A percentile compares a stretch with the other conserved stretches of the same genome.
phyloP scores from a whole-genome alignment of 2,329 filamentous ascomycete genomes.

The Exophiala viscosa region DNA sequence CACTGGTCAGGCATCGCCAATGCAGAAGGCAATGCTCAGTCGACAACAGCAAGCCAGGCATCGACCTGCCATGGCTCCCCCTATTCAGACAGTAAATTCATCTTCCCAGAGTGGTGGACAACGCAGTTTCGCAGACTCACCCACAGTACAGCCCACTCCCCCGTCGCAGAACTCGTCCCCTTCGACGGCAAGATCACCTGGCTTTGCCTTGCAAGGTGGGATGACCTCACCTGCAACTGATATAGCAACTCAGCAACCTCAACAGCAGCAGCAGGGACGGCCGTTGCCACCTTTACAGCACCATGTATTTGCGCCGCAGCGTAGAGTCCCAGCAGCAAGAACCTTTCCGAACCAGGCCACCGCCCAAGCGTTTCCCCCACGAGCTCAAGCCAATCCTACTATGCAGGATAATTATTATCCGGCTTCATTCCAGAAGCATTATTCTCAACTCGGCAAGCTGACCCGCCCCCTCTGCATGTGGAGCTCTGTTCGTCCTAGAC shows the following conservation, averaged over 20 bases:
- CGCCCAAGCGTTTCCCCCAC: constrained; percentile 39
- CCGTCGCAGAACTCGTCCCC: constrained; percentile 74
- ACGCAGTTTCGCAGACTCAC: constrained; percentile 27
- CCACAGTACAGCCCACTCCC: constrained; percentile 64
- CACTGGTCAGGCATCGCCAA: constrained; percentile 69
- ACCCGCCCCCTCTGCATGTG: constrained; percentile 48
- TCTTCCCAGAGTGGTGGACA: constrained; percentile 32
- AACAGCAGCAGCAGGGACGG: constrained; percentile 40
- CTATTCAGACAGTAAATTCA: constrained; percentile 35
- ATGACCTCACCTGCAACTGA: constrained; percentile 61
- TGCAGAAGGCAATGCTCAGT: constrained; percentile 77
- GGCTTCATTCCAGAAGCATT: constrained; percentile 86
- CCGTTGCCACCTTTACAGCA: constrained; percentile 46
- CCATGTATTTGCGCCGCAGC: constrained; percentile 31
- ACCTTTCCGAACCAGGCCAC: constrained; percentile 29
- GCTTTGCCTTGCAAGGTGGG: constrained; percentile 57
- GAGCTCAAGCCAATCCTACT: constrained; percentile 26
- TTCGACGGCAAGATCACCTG: constrained; percentile 59
- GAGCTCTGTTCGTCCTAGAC: constrained; percentile 65
- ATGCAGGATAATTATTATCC: constrained; percentile 65
- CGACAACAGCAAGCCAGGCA: constrained; percentile 54
- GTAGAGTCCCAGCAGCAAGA: constrained; percentile 33
- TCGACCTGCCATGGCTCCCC: constrained; percentile 27
- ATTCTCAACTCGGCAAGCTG: constrained; percentile 90
- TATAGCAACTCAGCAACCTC: constrained; percentile 50